Percentiles rank a stretch among this genome's conserved stretches.
phyloP scores from a whole-genome alignment of 441 rosid genomes.

The Arabidopsis hybrid region DNA sequence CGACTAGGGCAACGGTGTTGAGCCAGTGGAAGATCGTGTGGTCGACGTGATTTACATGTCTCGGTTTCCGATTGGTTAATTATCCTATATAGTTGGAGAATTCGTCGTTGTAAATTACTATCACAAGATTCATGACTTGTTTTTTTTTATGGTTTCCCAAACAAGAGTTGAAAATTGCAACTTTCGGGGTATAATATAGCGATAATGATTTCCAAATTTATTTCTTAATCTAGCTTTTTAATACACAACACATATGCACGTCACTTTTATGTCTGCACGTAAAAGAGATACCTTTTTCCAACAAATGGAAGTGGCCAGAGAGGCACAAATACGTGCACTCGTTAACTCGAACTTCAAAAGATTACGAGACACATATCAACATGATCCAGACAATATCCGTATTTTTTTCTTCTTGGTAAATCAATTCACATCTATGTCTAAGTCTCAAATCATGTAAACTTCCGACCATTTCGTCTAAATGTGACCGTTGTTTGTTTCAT shows the following conservation, averaged over 20 bases:
- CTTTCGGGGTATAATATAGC: too few species aligned
- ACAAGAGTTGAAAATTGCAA: not conserved
- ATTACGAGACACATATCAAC: slow-evolving; percentile 36
- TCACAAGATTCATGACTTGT: too few species aligned
- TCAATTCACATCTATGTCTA: slow-evolving; percentile 10
- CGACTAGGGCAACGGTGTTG: slow-evolving; percentile 11
- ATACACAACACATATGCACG: slow-evolving; percentile 29
- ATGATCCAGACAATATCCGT: slow-evolving; percentile 33
- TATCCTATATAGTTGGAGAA: too few species aligned
- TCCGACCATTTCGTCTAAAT: too few species aligned
- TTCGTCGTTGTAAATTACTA: too few species aligned
- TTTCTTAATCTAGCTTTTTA: not conserved
- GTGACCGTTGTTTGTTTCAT: too few species aligned
- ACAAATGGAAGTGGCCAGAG: slow-evolving; percentile 32
- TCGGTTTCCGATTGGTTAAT: too few species aligned
- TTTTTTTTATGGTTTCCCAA: too few species aligned
- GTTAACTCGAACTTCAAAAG: slow-evolving; percentile 15
- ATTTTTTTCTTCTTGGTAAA: slow-evolving; percentile 14
- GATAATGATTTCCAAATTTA: too few species aligned
- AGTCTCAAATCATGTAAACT: not conserved
- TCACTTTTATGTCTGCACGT: slow-evolving; percentile 31
- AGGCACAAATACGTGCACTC: slow-evolving; percentile 21
- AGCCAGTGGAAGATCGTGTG: slow-evolving; percentile 41
- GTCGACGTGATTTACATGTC: slow-evolving; percentile 13
- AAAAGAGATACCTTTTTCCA: slow-evolving; percentile 15